These are phyloP conservation scores for Penicillium digitatum DNA, from an alignment of 2,329 filamentous ascomycete genomes.

Conservation along the genomic window DNA sequence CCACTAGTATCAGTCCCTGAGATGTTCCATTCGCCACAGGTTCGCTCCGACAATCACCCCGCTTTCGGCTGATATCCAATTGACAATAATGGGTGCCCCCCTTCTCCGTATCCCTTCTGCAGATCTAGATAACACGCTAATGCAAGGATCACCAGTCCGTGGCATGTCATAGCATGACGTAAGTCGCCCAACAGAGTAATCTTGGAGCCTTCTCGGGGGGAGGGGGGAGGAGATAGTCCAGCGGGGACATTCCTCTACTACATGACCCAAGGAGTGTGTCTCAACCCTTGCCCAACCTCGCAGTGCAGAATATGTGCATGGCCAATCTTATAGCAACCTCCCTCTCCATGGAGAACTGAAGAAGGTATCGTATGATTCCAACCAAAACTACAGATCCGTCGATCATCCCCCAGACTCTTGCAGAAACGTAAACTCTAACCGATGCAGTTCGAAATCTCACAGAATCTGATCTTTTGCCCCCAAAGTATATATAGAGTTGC, in stretches of 20 bases:
- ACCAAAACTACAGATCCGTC: no score
- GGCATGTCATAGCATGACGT: slow-evolving; percentile 9
- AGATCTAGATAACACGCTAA: slow-evolving; percentile 2
- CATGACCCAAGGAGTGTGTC: neutral
- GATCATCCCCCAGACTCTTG: no score
- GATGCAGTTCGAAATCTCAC: no score
- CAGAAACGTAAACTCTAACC: no score
- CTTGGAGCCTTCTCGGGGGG: no score
- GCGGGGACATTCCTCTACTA: neutral
- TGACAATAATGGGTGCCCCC: neutral
- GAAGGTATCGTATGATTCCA: neutral
- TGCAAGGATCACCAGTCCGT: slow-evolving; percentile 8
- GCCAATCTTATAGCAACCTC: neutral
- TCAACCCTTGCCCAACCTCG: neutral
- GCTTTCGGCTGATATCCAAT: neutral
- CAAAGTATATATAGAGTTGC: no score
- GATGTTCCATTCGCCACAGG: neutral
- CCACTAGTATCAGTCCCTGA: neutral
- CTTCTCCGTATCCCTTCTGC: neutral
- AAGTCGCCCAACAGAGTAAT: neutral
- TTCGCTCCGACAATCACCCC: neutral
- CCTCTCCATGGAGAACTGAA: no score
- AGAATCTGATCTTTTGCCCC: no score
- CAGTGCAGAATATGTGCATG: neutral
- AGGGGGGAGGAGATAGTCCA: neutral